Evolutionary conservation across 352 stramenopile species (phyloP), one percentile per base, ranked within the genome.

Genomic region (Aphanomyces astaci): DNA sequence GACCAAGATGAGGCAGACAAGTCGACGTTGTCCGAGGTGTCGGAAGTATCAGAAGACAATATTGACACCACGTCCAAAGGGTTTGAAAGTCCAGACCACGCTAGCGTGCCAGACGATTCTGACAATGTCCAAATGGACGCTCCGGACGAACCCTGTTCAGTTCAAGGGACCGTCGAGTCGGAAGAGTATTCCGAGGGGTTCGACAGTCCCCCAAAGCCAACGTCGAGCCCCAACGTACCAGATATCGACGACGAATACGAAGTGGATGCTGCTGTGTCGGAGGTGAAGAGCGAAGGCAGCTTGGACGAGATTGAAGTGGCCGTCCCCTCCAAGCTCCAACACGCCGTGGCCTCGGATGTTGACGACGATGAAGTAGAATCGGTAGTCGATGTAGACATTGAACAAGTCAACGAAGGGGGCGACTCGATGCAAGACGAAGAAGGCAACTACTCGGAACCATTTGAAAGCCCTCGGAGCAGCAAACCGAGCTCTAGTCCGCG

Each of bases 161-260:
- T n/a, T n/a, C n/a, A n/a, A n/a, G n/a, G n/a, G n/a, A 32, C 30
- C 7, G 31, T 31, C 11, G 54, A 49, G 28, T 43, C 36, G 36
- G 30, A 45, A 11, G 33, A 24, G 17, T 63, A 63, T 63, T 63
- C 54, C 9, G 36, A 63, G 22, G 54, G 4, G n/a, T 63, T 63
- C 40, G 54, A 63, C 2, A 63, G 54, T 63, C 54, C 54, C 51
- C 11, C 10, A 27, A 59, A 59, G 22, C 17, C 51, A 22, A 39
- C 22, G 11, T 3, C 3, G 24, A 27, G 22, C 51, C 2, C 17
- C 46, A 2, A 54, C 46, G 39, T 46, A 28, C 15, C 46, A 28
- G 13, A 4, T 25, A 24, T 30, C 2, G 15, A 32, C 3, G 31
- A 40, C 52, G 52, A 60, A 1, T 11, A 60, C 3, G 15, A 40